phyloP scores from a whole-genome alignment of 2,329 filamentous ascomycete genomes.

The Fusarium udum region DNA sequence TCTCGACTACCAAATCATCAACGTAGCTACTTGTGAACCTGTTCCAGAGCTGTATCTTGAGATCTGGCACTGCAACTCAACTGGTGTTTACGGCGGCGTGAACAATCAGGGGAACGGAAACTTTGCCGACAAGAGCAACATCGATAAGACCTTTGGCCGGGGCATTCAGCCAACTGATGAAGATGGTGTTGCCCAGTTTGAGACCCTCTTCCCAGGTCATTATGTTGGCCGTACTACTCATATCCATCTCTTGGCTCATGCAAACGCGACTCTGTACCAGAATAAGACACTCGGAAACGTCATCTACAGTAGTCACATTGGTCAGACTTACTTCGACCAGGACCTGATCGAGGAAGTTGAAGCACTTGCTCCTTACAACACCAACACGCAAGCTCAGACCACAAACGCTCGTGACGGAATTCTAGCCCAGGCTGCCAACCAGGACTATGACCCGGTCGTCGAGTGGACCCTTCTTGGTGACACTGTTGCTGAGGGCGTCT shows the following conservation, averaged over 20 bases:
- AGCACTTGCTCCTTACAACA: conserved; percentile 55
- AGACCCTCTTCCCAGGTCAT: conserved; percentile 56
- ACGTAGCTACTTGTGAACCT: conserved; percentile 55
- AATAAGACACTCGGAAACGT: conserved; percentile 49
- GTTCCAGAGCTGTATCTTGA: conserved; percentile 54
- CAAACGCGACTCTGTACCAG: conserved; percentile 45
- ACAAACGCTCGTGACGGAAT: neutral
- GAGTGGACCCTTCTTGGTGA: conserved; percentile 68
- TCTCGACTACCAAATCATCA: conserved; percentile 56
- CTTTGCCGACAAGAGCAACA: conserved; percentile 49
- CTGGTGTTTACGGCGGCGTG: conserved; percentile 57
- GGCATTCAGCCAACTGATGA: conserved; percentile 52
- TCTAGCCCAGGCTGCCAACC: conserved; percentile 55
- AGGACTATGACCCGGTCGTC: conserved; percentile 66
- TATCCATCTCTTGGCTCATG: conserved; percentile 56
- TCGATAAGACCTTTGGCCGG: conserved; percentile 47
- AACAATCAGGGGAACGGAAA: conserved; percentile 52
- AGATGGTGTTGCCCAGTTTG: conserved; percentile 55
- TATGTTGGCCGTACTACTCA: conserved; percentile 58
- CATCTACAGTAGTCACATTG: conserved; percentile 63
- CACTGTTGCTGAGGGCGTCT: conserved; percentile 58
- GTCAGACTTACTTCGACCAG: conserved; percentile 71
- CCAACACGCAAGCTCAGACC: conserved; percentile 53
- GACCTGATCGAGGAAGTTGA: conserved; percentile 63
- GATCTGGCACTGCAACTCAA: conserved; percentile 58